Evolutionary conservation across 2,329 filamentous ascomycete species (phyloP).

Genomic region (Aureobasidium subglaciale): DNA sequence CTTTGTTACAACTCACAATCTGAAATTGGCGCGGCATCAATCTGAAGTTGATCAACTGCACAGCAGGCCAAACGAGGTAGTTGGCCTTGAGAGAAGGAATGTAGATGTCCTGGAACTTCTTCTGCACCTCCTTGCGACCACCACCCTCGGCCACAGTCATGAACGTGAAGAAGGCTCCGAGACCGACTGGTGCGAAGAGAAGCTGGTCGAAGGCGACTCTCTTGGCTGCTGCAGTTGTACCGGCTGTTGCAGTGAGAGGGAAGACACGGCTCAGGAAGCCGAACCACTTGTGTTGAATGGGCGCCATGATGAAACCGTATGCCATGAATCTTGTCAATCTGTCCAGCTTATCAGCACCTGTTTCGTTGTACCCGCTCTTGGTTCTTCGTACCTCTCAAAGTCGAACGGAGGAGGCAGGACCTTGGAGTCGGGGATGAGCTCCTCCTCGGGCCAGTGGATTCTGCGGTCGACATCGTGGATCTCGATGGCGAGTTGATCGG

Average conservation of each 20-base stretch:
- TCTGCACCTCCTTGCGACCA: slow-evolving; percentile 65
- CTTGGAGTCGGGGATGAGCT: slow-evolving; percentile 58
- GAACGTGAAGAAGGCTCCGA: slow-evolving; percentile 84
- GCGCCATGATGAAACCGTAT: slow-evolving; percentile 94
- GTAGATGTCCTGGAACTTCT: slow-evolving; percentile 92
- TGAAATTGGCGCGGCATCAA: slow-evolving; percentile 94
- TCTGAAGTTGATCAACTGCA: slow-evolving; percentile 95
- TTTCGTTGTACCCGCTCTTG: background rate
- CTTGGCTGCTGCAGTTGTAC: slow-evolving; percentile 74
- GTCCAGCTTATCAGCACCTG: background rate
- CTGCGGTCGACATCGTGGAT: slow-evolving; percentile 81
- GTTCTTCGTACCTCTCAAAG: slow-evolving; percentile 54
- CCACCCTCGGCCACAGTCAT: slow-evolving; percentile 97
- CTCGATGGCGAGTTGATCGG: slow-evolving; percentile 75
- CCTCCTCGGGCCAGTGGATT: slow-evolving; percentile 58
- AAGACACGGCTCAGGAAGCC: slow-evolving; percentile 74
- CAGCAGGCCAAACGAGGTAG: slow-evolving; percentile 87
- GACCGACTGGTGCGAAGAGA: slow-evolving; percentile 81
- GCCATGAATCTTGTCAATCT: slow-evolving; percentile 91
- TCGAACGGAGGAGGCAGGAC: slow-evolving; percentile 76
- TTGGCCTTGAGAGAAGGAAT: slow-evolving; percentile 92
- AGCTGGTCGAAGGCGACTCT: slow-evolving; percentile 88
- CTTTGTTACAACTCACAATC: slow-evolving; percentile 59
- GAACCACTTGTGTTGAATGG: slow-evolving; percentile 94
- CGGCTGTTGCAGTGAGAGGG: slow-evolving; percentile 71